Evolutionary conservation across 192 early-diverging fungal species (phyloP), one percentile per base, ranked within the genome.

Genomic region (Geranomyces variabilis): DNA sequence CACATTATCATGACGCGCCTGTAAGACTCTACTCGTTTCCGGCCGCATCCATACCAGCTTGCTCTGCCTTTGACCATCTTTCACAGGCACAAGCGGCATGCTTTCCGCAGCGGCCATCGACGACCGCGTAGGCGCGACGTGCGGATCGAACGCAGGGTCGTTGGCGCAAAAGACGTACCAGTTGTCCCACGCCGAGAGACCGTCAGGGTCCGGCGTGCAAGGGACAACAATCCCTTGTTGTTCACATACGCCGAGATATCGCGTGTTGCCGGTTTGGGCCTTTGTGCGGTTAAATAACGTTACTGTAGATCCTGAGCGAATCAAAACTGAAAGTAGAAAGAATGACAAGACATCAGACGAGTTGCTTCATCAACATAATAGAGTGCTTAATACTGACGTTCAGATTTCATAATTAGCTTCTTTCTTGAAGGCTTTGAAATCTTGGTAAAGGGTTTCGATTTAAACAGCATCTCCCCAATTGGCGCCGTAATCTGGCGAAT

Each of bases 391-490:
- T 81, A 79, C 83, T 82, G 77, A 66, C 92, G 88, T 77, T 90
- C 88, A 75, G 92, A 92, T 73, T 94, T 93, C 19, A 87, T 85
- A 53, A 90, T 93, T 64, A 94, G 92, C 48, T 91, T 85, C 81
- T 94, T 95, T 80, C 94, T 95, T 48, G 88, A 90, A 1, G 95
- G 94, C 79, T 97, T 97, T 69, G 91, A 93, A 61, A 97, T 95
- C 21, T 95, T 91, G 62, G 92, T 93, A 71, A 97, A 90, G 7
- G 91, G 89, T 45, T 86, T 86, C 47, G 91, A 90, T 22, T 90
- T 84, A 78, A 94, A 74, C 34, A 21, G 28, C 21, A 74, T 24
- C 24, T 51, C 15, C 17, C 63, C 71, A 22, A 47, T 70, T 17
- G 56, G 43, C 30, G 58, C 62, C 12, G 51, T 61, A 26, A 74